Evolutionary conservation across 1,139 yeast genomes (phyloP), one percentile per base, ranked within the genome.

Genomic region (Nakaseomyces kungkrabaensis): DNA sequence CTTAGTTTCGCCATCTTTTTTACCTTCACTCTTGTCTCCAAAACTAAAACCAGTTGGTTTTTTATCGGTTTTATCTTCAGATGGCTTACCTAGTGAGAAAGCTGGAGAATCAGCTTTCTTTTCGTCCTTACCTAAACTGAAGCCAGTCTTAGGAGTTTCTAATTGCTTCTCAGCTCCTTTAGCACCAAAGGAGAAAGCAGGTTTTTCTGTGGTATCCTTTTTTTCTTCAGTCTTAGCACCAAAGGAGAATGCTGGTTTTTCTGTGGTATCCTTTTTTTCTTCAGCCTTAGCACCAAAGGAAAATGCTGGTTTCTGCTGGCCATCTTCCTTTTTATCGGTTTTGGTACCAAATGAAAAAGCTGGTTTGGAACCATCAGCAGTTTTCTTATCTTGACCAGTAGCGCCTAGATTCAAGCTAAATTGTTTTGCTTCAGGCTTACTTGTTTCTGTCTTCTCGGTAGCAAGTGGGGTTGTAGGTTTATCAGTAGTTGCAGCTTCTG

Each of bases 401-500:
- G 43, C 22, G 42, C 52, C 51, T 17, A 31, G 17, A 11, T 10
- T 29, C 24, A 46, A 37, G 26, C 51, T 53, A 6, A 56, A 56
- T 26, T 60, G 56, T 24, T 57, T 59, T 4, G 58, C 52, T 7
- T 65, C 48, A 8, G 49, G 27, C 17, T 45, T 38, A 10, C 44
- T 48, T 10, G 37, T 33, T 8, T 38, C 45, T 3, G 29, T n/a
- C 22, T 13, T 24, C 8, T 17, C 33, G n/a, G 25, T 6, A 27
- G 44, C 5, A 29, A 17, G 25, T 17, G 44, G 31, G 11, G 43
- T 37, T 37, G n/a, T 41, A 27, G 17, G 51, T 40, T 41, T 41
- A 3, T 41, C 34, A 25, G 56, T 51, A 5, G 69, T 72, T 55
- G 70, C 52, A 49, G 58, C 55, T 11, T 62, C 51, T 38, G 66